Evolutionary conservation across 257 asterid genomes (phyloP), one percentile per base, ranked within the genome.

Genomic region (Perilla frutescens): DNA sequence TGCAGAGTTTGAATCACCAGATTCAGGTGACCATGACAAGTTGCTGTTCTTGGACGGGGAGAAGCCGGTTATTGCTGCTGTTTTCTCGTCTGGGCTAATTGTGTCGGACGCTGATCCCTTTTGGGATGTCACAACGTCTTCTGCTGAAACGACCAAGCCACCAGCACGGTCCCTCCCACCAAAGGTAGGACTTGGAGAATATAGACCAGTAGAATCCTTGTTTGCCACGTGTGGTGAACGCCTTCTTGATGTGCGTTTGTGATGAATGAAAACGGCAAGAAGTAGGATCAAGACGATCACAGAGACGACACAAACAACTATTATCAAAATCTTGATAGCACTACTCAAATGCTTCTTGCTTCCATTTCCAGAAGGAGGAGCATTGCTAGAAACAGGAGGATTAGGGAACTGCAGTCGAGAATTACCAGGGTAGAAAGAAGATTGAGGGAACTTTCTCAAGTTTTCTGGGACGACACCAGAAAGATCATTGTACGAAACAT

Each of bases 341-440:
- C 84, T 80, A 77, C 81, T 87, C 68, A 77, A 59, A 45, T 50
- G 83, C 37, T 72, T 84, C 78, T 74, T 86, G 41, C 75, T 66
- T 13, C 62, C 49, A 76, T 65, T 82, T 72, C 75, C 70, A 47
- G 76, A n/a, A 15, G 89, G 84, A 75, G 73, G 84, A 75, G 73
- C 45, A 40, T 63, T 81, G 76, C 58, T 82, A 13, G 94, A 81
- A 51, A 86, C 86, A 4, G 96, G 96, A 68, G 94, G 87, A 72
- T 87, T 91, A 10, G 97, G 99, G 79, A 94, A 90, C 62, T 85
- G 84, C 70, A 94, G 73, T 13, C 73, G 65, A 20, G 96, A 80
- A 78, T 94, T 94, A 9, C 99, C 97, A 45, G 99, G 99, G 83
- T 83, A 90, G 84, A 94, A 94, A 60, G 96, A 91, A 20, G 99